Evolutionary conservation across 345 rosid species (phyloP), one percentile per base, ranked within the genome.

Genomic region (Mallotus nudiflorus): DNA sequence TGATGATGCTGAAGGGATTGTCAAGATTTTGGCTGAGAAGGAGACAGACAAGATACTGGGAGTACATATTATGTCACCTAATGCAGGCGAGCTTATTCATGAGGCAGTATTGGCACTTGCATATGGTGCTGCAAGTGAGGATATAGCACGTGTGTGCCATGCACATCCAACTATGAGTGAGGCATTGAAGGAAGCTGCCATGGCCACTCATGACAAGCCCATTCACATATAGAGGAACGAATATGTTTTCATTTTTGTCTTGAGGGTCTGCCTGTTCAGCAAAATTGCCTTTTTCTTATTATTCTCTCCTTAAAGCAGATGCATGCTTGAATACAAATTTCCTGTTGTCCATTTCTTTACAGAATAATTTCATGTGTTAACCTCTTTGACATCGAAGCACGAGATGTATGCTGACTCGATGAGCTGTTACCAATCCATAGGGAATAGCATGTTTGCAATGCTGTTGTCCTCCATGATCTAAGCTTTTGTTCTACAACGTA

Each of bases 111-210:
- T 96, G 24, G 99, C 99, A 33, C 81, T 96, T 73, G 76, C 88
- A 48, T 92, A 92, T 68, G 99, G 83, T 76, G 98, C 99, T 46
- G 58, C 87, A 0, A 96, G 99, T 16, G 98, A 91, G 86, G 99
- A 92, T 77, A 96, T 96, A 13, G 97, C 98, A 19, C 91, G 97
- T 5, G 94, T 92, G 51, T 96, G 99, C 84, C 99, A 92, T 54
- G 99, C 99, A 35, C 99, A 91, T 70, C 99, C 99, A 18, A 96
- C 99, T 20, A 88, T 96, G 99, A 96, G 99, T 48, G 99, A 96
- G 77, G 99, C 98, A 33, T 65, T 96, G 83, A 96, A 96, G 93
- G 99, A 96, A 86, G 99, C 99, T 52, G 99, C 98, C 50, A 91
- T 96, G 99, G 99, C 99, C 49, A 91, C 99, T 62, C 78, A 92